Percentiles rank a stretch among this genome's conserved stretches.
phyloP scores from a whole-genome alignment of 2,329 filamentous ascomycete species.

The Aulographum hederae region DNA sequence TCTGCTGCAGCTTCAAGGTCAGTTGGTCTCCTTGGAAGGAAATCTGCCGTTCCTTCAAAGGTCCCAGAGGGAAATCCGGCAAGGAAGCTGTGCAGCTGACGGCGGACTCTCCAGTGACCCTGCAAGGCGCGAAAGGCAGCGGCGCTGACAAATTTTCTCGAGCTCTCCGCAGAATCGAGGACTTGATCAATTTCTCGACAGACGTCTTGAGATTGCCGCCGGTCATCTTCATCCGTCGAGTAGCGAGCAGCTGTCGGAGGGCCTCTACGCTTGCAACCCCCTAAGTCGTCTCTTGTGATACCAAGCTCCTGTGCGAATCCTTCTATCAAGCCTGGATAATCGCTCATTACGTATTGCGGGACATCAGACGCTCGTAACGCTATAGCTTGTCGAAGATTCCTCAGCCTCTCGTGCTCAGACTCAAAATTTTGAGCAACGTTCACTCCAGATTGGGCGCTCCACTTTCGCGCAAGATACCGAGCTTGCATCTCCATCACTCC shows the following conservation, averaged over 20 bases:
- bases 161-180: slow-evolving; percentile 9
- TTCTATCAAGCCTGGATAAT: slow-evolving; percentile 61
- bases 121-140: slow-evolving; percentile 55
- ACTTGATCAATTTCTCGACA: slow-evolving; percentile 25
- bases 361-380: slow-evolving; percentile 26
- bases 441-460: background rate
- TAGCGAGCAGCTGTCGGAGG: slow-evolving; percentile 19
- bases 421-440: background rate
- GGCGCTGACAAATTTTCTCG: slow-evolving; percentile 39
- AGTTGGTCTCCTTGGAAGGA: slow-evolving; percentile 44
- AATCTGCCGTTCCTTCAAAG: slow-evolving; percentile 46
- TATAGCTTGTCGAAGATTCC: slow-evolving; percentile 29
- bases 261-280: slow-evolving; percentile 29
- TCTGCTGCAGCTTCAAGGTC: slow-evolving; percentile 24
- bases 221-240: slow-evolving; percentile 10
- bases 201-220: slow-evolving; percentile 23
- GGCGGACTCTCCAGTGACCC: slow-evolving; percentile 47
- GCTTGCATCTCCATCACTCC: slow-evolving; percentile 78
- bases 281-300: slow-evolving; percentile 25
- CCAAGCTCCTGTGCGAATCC: slow-evolving; percentile 43
- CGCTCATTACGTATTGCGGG: slow-evolving; percentile 65
- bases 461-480: slow-evolving; percentile 39
- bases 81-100: slow-evolving; percentile 34
- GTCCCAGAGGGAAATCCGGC: slow-evolving; percentile 43
- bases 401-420: slow-evolving; percentile 15